Base-by-base conservation (phyloP, 2,329 filamentous ascomycete species). In the Dothideomycetes sp. region DNA sequence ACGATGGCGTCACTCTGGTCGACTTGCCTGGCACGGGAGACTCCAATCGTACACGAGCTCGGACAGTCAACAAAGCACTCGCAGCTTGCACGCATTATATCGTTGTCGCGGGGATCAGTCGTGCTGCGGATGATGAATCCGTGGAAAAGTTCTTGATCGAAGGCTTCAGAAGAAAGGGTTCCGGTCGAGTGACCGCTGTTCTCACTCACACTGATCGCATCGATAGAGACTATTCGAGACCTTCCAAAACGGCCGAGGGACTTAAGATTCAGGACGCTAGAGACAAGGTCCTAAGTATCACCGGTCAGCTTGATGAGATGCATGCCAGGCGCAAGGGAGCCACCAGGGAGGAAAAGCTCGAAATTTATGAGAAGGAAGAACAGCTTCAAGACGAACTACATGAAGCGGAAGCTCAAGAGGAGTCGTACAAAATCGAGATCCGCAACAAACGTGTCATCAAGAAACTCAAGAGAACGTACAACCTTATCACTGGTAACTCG, bases 11-110 rank as follows among this genome's bases (percentile, higher is more conserved):
- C 16, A 35, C 31, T 9, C 38, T 54, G 4, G 27, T 53, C 8
- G 51, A 54, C 32, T 18, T 41, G 12, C 51, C 52, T 4, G 52
- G 49, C 2, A 33, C 47, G 1, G 43, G 46, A 5, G 52, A 53
- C 28, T 19, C 28, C 15, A 51, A 52, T 29, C 37, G 20, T 4
- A 47, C 43, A 20, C 46, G 51, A 7, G 28, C 17, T 3, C n/a
- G 22, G 5, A 49, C 40, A 11, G 48, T 48, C 1, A 11, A 37
- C 1, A 28, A 25, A 7, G 33, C 46, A 10, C 39, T 33, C 10
- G 42, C 35, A 11, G 10, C 40, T 20, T 47, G 47, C 30, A 47
- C 49, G 1, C 47, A 52, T 35, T 40, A 37, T 17, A 43, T 46
- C 15, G 28, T 41, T 3, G 44, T 46, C 2, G 44, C 47, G 1